These are phyloP conservation scores for Wallacemonas collosoma DNA, from an alignment of 208 protist species.

Conservation along the genomic window DNA sequence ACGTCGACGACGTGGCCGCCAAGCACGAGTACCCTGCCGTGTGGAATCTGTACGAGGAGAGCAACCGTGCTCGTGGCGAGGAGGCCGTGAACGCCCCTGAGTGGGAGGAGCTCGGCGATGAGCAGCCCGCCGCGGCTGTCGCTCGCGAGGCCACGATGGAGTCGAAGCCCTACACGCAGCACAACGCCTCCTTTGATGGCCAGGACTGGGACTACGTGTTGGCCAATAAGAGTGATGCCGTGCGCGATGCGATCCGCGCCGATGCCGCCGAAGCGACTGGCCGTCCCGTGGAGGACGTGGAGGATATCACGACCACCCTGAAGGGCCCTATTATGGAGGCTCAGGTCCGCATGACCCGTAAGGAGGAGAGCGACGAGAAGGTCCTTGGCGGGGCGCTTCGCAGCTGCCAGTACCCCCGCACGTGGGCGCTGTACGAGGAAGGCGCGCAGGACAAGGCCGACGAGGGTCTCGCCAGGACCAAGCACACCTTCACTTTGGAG, in stretches of 20 bases:
- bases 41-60: conserved; percentile 14
- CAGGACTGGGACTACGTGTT: conserved; percentile 46
- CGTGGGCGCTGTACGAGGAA: conserved; percentile 41
- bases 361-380: conserved; percentile 8
- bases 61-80: background rate
- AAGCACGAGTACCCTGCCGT: conserved; percentile 17
- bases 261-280: conserved; percentile 19
- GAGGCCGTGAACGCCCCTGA: conserved; percentile 12
- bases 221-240: conserved; percentile 20
- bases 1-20: background rate
- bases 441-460: conserved; percentile 16
- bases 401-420: conserved; percentile 32
- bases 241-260: conserved; percentile 18
- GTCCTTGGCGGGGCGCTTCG: conserved; percentile 12
- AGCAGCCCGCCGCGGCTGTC: background rate
- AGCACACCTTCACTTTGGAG: conserved; percentile 41
- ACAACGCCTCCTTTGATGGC: conserved; percentile 34
- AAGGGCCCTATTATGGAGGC: conserved; percentile 15
- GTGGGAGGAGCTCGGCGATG: conserved; percentile 20
- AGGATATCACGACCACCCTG: conserved; percentile 15
- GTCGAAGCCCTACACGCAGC: conserved; percentile 13
- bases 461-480: conserved; percentile 20
- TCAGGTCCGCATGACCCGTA: conserved; percentile 2
- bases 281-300: conserved; percentile 26
- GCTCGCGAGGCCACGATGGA: background rate